Percentiles rank a stretch among this genome's conserved stretches.
phyloP scores from a whole-genome alignment of 179 eudicot species.

The Silene vulgaris region DNA sequence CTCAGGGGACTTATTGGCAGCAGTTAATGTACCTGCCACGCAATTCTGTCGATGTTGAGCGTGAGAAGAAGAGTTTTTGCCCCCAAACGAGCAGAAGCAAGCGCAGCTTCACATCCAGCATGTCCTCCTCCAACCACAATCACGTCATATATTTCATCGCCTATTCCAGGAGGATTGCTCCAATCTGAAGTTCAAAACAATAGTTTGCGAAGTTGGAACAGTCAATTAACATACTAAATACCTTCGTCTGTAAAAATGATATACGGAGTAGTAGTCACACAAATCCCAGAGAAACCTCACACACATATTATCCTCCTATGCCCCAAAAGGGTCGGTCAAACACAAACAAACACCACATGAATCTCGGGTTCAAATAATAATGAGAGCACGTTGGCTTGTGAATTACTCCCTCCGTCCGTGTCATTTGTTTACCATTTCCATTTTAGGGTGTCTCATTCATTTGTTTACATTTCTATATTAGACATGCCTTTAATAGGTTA shows the following conservation, averaged over 20 bases:
- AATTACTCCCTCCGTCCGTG: no score
- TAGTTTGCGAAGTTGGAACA: neutral
- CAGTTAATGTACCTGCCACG: conserved; percentile 79
- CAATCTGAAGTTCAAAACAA: conserved; percentile 30
- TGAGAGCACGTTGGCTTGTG: neutral
- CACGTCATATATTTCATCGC: conserved; percentile 73
- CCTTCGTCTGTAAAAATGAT: neutral
- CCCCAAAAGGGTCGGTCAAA: neutral
- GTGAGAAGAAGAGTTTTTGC: conserved; percentile 97
- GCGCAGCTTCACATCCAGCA: conserved; percentile 99
- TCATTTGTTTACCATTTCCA: no score
- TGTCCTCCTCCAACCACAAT: conserved; percentile 99
- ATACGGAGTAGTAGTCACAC: neutral
- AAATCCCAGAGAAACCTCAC: neutral
- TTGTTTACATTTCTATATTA: no score
- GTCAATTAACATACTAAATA: neutral
- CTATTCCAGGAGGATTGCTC: conserved; percentile 33
- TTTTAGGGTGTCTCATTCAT: no score
- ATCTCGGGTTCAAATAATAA: neutral
- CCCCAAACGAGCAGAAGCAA: conserved; percentile 90
- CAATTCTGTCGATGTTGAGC: conserved; percentile 85
- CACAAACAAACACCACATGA: neutral
- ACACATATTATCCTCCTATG: neutral
- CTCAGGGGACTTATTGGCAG: neutral
- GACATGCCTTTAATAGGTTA: no score